A percentile compares a stretch with the other conserved stretches of the same genome.
Conservation (phyloP, 805 yeast genomes). For the Metschnikowia borealis region DNA sequence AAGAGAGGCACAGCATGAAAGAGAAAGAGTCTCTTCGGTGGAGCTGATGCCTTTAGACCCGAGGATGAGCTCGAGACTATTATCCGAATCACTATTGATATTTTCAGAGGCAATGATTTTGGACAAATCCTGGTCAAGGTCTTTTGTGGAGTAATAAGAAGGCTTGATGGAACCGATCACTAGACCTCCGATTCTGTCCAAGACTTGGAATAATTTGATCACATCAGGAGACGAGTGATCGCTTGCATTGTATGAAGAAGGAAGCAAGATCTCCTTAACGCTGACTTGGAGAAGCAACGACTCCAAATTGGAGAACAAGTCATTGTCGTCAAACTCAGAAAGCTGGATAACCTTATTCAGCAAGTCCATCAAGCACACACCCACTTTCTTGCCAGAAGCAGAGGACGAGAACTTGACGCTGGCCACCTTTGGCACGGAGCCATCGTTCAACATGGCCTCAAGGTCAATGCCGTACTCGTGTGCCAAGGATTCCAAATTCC, state of each 20-base stretch:
- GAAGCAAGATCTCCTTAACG: slow-evolving; percentile 76
- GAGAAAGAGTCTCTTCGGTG: slow-evolving; percentile 46
- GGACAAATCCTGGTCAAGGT: slow-evolving; percentile 73
- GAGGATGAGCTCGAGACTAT: slow-evolving; percentile 39
- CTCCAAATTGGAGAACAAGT: slow-evolving; percentile 80
- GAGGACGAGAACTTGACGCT: slow-evolving; percentile 33
- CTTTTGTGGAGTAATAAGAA: slow-evolving; percentile 57
- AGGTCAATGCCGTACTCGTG: slow-evolving; percentile 36
- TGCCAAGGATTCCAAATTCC: slow-evolving; percentile 62
- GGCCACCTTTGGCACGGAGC: slow-evolving; percentile 39
- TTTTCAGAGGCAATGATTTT: slow-evolving; percentile 49
- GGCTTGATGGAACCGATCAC: slow-evolving; percentile 59
- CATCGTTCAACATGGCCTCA: slow-evolving; percentile 60
- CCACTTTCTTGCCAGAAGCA: slow-evolving; percentile 51
- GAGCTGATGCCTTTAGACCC: slow-evolving; percentile 51
- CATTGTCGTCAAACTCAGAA: slow-evolving; percentile 82
- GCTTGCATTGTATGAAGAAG: slow-evolving; percentile 37
- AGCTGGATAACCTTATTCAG: slow-evolving; percentile 63
- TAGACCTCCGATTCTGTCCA: slow-evolving; percentile 71
- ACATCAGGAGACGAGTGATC: slow-evolving; percentile 46
- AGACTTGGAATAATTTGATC: slow-evolving; percentile 61
- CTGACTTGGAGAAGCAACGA: slow-evolving; percentile 84
- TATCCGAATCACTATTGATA: slow-evolving; percentile 26
- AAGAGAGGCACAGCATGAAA: slow-evolving; percentile 65
- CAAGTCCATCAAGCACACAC: slow-evolving; percentile 77